These are phyloP conservation scores for Myriosclerotinia scirpicola DNA, from an alignment of 2,329 filamentous ascomycete species.

Conservation along the genomic window DNA sequence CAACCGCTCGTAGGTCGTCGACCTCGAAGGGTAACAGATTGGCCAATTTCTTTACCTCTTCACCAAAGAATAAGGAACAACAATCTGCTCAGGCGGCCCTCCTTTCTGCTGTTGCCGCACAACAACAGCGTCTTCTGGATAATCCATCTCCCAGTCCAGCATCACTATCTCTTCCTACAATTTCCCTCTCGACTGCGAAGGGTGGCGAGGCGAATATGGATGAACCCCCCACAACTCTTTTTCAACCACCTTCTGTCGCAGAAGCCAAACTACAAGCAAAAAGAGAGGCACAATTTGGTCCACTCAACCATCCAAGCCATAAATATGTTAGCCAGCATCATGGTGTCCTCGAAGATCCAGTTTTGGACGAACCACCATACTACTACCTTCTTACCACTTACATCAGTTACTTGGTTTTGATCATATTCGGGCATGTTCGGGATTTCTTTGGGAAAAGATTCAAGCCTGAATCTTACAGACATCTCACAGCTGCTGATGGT, in stretches of 20 bases:
- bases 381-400: conserved; percentile 97
- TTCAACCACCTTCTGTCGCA: conserved; percentile 82
- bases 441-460: conserved; percentile 99
- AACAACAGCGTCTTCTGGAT: conserved; percentile 55
- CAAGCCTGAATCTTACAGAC: conserved; percentile 76
- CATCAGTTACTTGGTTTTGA: conserved; percentile 94
- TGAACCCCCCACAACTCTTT: conserved; percentile 74
- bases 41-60: conserved; percentile 78
- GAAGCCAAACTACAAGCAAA: conserved; percentile 74
- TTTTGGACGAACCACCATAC: conserved; percentile 95
- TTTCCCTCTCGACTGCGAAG: conserved; percentile 84
- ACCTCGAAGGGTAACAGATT: conserved; percentile 73
- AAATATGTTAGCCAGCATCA: conserved; percentile 87
- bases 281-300: conserved; percentile 88
- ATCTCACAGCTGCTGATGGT: conserved; percentile 79
- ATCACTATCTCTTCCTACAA: conserved; percentile 79
- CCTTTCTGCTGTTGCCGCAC: conserved; percentile 59
- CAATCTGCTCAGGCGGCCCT: conserved; percentile 66
- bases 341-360: conserved; percentile 72
- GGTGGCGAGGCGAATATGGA: conserved; percentile 74
- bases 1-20: conserved; percentile 53
- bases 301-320: conserved; percentile 76
- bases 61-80: conserved; percentile 71
- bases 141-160: conserved; percentile 62
- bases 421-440: conserved; percentile 90